Evolutionary conservation across 2,329 filamentous ascomycete species (phyloP).

Genomic region (Colletotrichum magnum): DNA sequence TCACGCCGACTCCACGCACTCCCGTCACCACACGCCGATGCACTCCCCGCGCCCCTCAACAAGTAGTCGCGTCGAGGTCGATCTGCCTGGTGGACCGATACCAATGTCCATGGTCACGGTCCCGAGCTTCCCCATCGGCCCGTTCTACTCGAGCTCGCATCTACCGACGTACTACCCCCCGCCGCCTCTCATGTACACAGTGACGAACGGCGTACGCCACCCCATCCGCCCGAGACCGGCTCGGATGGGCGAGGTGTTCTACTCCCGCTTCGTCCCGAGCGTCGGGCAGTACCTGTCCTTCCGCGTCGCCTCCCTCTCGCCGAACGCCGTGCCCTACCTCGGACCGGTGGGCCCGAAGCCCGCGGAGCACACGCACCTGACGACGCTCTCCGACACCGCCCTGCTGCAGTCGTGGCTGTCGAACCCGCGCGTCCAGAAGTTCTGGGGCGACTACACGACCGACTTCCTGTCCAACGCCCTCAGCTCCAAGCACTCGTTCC

Average conservation of each 20-base stretch:
- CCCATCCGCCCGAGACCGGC: conserved; percentile 90
- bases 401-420: conserved; percentile 92
- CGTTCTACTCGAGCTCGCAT: conserved; percentile 86
- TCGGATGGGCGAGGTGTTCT: conserved; percentile 91
- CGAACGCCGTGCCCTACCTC: conserved; percentile 73
- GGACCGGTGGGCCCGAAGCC: conserved; percentile 67
- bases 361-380: conserved; percentile 57
- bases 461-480: conserved; percentile 78
- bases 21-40: conserved; percentile 42
- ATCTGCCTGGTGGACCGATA: conserved; percentile 56
- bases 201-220: conserved; percentile 85
- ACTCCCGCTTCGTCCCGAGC: conserved; percentile 87
- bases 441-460: conserved; percentile 81
- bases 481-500: conserved; percentile 82
- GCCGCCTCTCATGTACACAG: conserved; percentile 83
- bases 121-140: conserved; percentile 67
- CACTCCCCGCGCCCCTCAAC: conserved; percentile 48
- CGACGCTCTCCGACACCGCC: conserved; percentile 63
- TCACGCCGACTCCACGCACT: conserved; percentile 49
- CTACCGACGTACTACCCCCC: conserved; percentile 94
- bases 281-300: conserved; percentile 90
- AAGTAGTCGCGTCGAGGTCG: conserved; percentile 44
- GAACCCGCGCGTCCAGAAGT: conserved; percentile 83
- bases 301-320: conserved; percentile 81
- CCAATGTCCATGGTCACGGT: conserved; percentile 51